phyloP scores from a whole-genome alignment of 1,139 yeast genomes.

The Yamadazyma songkhlaensis region DNA sequence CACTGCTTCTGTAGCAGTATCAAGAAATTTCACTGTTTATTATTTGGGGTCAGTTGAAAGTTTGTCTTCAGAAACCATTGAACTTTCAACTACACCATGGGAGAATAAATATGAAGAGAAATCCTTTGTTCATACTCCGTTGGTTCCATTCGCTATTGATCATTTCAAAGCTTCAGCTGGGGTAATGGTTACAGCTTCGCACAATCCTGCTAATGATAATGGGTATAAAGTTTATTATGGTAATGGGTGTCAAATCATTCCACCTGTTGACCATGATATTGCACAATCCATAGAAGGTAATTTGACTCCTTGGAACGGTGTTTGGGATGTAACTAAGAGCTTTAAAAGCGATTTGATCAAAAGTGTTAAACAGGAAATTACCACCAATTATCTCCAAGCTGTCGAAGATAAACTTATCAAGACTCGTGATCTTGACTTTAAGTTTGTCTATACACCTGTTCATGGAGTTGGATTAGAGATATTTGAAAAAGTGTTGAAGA shows the following conservation, averaged over 20 bases:
- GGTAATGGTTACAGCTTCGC: slow-evolving; percentile 95
- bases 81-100: slow-evolving; percentile 11
- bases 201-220: slow-evolving; percentile 89
- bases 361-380: slow-evolving; percentile 29
- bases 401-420: slow-evolving; percentile 27
- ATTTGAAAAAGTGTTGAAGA: slow-evolving; percentile 28
- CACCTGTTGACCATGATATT: slow-evolving; percentile 81
- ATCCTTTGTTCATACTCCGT: slow-evolving; percentile 76
- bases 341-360: slow-evolving; percentile 25
- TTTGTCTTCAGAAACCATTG: slow-evolving; percentile 30
- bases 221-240: slow-evolving; percentile 94
- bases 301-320: slow-evolving; percentile 55
- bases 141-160: slow-evolving; percentile 87
- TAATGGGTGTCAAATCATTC: slow-evolving; percentile 94
- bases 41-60: slow-evolving; percentile 44
- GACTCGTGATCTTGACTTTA: slow-evolving; percentile 22
- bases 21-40: slow-evolving; percentile 68
- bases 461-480: slow-evolving; percentile 85
- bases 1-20: slow-evolving; percentile 70
- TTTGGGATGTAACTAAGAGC: slow-evolving; percentile 47
- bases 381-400: slow-evolving; percentile 31
- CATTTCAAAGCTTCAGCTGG: slow-evolving; percentile 67
- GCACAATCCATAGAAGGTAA: slow-evolving; percentile 62
- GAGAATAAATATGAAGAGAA: slow-evolving; percentile 8
- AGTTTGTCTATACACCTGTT: slow-evolving; percentile 86